Conservation (phyloP, 441 rosid genomes). For the Populus hybrid region DNA sequence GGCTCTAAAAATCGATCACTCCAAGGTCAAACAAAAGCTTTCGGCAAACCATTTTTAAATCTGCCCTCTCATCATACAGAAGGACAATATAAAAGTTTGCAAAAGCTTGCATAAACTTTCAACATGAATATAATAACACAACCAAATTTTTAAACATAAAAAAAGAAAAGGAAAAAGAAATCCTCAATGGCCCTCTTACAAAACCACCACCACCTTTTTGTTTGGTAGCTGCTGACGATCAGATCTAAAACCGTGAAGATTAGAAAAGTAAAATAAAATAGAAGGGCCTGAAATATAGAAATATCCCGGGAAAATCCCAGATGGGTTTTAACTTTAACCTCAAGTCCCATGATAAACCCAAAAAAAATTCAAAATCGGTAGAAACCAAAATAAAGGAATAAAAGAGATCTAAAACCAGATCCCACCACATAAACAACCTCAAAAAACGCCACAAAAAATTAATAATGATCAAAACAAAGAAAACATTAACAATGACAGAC, state of each 20-base stretch:
- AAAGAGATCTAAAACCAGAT: conserved; percentile 40
- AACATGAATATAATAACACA: conserved; percentile 25
- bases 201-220: conserved; percentile 16
- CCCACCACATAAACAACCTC: conserved; percentile 29
- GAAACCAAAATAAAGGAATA: conserved; percentile 37
- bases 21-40: conserved; percentile 19
- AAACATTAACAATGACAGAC: not conserved
- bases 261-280: conserved; percentile 2
- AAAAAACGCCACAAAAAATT: not conserved
- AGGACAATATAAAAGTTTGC: conserved; percentile 40
- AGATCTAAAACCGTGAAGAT: conserved; percentile 36
- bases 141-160: conserved; percentile 7
- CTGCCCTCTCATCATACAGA: conserved; percentile 30
- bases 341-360: conserved; percentile 3
- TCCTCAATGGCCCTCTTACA: not conserved
- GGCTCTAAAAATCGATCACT: conserved; percentile 10
- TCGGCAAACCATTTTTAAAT: conserved; percentile 30
- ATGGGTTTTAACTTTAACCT: conserved; percentile 18
- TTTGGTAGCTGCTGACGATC: conserved; percentile 17
- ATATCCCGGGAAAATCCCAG: conserved; percentile 12
- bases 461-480: not conserved
- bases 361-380: conserved; percentile 3
- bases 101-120: conserved; percentile 41
- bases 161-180: not conserved
- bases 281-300: conserved; percentile 3